Evolutionary conservation across 257 asterid genomes (phyloP), one percentile per base, ranked within the genome.

Genomic region (Forsythia suspensa): DNA sequence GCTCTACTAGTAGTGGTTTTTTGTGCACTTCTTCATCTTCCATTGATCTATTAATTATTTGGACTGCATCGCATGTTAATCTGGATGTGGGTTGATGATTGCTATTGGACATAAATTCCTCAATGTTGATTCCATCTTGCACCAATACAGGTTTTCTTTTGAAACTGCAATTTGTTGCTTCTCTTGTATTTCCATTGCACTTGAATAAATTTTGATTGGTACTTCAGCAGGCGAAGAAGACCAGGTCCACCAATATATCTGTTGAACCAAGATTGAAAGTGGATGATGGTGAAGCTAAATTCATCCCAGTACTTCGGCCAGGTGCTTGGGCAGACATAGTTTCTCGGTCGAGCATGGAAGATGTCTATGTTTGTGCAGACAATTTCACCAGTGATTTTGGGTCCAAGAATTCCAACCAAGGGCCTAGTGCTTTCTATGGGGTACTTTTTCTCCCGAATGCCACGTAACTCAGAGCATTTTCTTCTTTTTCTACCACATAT

Each of bases 321-420:
- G 99, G 99, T 13, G 97, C 92, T 6, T 93, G 98, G 94, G 80
- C 96, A 7, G 99, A 93, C 82, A 86, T 91, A 46, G 99, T 97
- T 73, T 84, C 86, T 75, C 99, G 98, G 76, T 74, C 96, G 40
- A 79, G 81, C 83, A 95, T 95, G 99, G 99, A 95, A 86, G 98
- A 95, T 79, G 97, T 80, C 38, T 89, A 82, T 79, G 87, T 92
- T 71, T 89, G 98, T 71, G 85, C 93, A 3, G 98, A 95, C 84
- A 87, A 89, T 83, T 80, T 95, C 84, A 76, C 82, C 81, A 86
- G 72, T 81, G 87, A 86, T 40, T 92, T 81, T 73, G 91, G 92
- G 21, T 74, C 84, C 48, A 74, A 84, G 77, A 68, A 41, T 73
- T 66, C 86, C 16, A 71, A 72, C 73, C 81, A 86, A 71, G 82